Conservation (phyloP, 2,329 filamentous ascomycete genomes). For the Paraconiothyrium brasiliense region DNA sequence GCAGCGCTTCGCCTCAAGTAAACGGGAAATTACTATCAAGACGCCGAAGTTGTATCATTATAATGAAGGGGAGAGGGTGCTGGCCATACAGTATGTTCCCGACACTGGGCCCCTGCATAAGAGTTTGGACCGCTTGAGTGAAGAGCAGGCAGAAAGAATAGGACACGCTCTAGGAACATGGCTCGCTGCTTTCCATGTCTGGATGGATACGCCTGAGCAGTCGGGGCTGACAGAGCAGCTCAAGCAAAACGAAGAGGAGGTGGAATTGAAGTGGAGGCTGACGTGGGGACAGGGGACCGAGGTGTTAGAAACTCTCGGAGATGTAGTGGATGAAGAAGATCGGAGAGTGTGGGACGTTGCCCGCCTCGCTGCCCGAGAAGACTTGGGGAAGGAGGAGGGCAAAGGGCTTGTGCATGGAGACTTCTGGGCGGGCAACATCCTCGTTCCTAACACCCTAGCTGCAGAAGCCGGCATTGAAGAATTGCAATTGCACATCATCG, state of each 20-base stretch:
- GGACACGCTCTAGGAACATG: slow-evolving; percentile 17
- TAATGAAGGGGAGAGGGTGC: not conserved
- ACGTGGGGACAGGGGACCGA: slow-evolving; percentile 12
- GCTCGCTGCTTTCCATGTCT: slow-evolving; percentile 17
- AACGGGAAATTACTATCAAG: not conserved
- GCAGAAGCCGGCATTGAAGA: not conserved
- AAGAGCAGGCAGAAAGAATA: not conserved
- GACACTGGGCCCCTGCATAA: slow-evolving; percentile 4
- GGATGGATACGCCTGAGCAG: slow-evolving; percentile 5
- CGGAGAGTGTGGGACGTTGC: not conserved
- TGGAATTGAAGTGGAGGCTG: slow-evolving; percentile 15
- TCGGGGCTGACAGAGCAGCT: not conserved
- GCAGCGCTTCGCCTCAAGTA: not conserved
- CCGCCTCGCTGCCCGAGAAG: slow-evolving; percentile 7
- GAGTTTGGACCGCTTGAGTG: not conserved
- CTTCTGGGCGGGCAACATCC: slow-evolving; percentile 17
- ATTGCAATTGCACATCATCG: slow-evolving; percentile 16
- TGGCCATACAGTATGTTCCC: slow-evolving; percentile 15
- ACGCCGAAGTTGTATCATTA: slow-evolving; percentile 13
- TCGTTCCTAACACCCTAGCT: not conserved
- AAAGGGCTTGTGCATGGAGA: slow-evolving; percentile 20
- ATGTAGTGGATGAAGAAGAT: slow-evolving; percentile 3
- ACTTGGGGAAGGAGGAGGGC: not conserved
- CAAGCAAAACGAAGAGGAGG: slow-evolving; percentile 13
- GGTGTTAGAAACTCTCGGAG: slow-evolving; percentile 13